Conservation (phyloP, 23 red algal species). For the Gracilaria domingensis region DNA sequence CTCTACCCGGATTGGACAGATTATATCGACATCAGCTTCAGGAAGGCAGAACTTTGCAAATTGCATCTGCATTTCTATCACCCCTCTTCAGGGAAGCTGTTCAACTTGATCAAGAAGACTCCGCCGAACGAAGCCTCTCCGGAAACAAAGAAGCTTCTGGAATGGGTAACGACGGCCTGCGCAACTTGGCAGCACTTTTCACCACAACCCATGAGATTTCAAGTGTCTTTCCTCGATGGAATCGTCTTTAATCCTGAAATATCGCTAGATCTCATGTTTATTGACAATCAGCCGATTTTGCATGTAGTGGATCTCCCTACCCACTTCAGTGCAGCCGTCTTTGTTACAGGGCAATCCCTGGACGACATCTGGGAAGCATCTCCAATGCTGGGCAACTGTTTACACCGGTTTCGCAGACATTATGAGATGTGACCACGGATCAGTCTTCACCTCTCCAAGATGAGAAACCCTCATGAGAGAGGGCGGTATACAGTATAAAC, state of each 20-base stretch:
- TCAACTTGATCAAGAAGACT: background rate
- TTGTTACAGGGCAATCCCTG: too few species aligned
- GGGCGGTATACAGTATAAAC: too few species aligned
- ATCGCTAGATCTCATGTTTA: slow-evolving; percentile 13
- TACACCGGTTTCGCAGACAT: too few species aligned
- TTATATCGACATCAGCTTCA: background rate
- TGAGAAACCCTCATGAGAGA: too few species aligned
- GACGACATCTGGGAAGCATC: too few species aligned
- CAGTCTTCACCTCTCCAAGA: too few species aligned
- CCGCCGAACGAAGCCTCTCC: background rate
- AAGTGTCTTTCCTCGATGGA: background rate
- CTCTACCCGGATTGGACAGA: background rate
- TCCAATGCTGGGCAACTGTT: too few species aligned
- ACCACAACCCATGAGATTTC: background rate
- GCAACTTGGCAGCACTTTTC: background rate
- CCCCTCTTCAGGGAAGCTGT: slow-evolving; percentile 8
- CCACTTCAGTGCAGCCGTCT: too few species aligned
- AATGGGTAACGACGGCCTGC: background rate
- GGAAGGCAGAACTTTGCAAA: slow-evolving; percentile 2
- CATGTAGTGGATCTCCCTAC: too few species aligned
- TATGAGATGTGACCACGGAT: too few species aligned
- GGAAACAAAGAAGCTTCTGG: slow-evolving; percentile 7
- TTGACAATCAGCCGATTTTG: too few species aligned
- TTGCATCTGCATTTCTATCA: slow-evolving; percentile 20
- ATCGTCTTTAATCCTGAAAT: slow-evolving; percentile 9